Evolutionary conservation across 2,329 filamentous ascomycete species (phyloP), one percentile per base, ranked within the genome.

Genomic region (Trichoderma sp.): DNA sequence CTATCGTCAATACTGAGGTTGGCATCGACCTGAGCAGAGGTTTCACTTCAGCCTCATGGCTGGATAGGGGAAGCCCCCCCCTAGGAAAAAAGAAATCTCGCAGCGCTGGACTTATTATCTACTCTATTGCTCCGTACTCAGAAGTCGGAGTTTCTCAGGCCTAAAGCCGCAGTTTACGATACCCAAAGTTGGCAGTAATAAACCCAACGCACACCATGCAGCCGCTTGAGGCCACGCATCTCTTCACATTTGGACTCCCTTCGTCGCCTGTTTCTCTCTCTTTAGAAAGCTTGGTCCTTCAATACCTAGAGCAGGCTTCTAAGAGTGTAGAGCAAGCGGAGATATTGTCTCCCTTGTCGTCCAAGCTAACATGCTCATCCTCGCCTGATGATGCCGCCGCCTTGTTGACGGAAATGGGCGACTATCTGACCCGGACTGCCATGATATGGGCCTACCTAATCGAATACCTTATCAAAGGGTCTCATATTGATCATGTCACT

Each of bases 401-500:
- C 52, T 68, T 81, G 62, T 74, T 80, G 53, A 72, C 72, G 37
- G 78, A 80, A 40, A 75, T 80, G 69, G 79, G 79, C 37, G 79
- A 81, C 29, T 81, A 81, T 68, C 70, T 81, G 29, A 73, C 74
- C 35, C 77, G 76, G 31, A 78, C 77, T n/a, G 77, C 79, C 27
- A 67, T 74, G 47, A 72, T 80, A 68, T 79, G 75, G 76, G 74
- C 75, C n/a, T 72, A 71, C 27, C 71, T 81, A 61, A 79, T 79
- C 40, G 76, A 79, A n/a, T 74, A 71, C 43, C 72, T 81, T n/a
- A 71, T 79, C 4, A 71, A 75, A 53, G 79, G 77, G 19, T 73
- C 76, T 29, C 77, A 80, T 68, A 77, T 81, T 58, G 72, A 74
- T n/a, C 71, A 73, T 43, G 75, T 76, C 31, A 72, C 72, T 19